Evolutionary conservation across 352 stramenopile genomes (phyloP).

Genomic region (Pythium coloratum): DNA sequence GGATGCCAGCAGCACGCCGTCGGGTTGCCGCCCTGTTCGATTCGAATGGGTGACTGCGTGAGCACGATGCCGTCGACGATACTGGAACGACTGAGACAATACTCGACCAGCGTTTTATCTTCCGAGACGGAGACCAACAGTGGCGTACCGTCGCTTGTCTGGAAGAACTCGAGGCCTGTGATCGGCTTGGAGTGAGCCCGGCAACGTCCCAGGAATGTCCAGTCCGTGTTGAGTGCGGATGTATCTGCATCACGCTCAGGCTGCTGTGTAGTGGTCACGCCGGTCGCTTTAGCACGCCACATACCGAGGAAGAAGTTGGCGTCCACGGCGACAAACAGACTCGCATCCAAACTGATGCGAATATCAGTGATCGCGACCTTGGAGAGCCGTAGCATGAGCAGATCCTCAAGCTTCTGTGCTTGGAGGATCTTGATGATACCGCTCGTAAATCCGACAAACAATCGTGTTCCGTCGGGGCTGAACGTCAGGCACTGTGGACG

Average conservation of each 20-base stretch:
- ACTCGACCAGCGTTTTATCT: slow-evolving; percentile 89
- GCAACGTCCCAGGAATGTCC: slow-evolving; percentile 85
- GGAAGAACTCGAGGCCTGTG: slow-evolving; percentile 87
- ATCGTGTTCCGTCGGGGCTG: slow-evolving; percentile 63
- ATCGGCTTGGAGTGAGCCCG: slow-evolving; percentile 77
- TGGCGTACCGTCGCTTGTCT: slow-evolving; percentile 63
- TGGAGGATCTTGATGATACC: slow-evolving; percentile 87
- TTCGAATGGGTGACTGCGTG: slow-evolving; percentile 53
- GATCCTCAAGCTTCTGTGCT: slow-evolving; percentile 71
- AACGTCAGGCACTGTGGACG: slow-evolving; percentile 84
- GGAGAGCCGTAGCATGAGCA: slow-evolving; percentile 60
- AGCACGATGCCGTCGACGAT: slow-evolving; percentile 88
- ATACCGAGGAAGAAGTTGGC: slow-evolving; percentile 71
- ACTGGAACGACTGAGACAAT: slow-evolving; percentile 81
- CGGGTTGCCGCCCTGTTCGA: slow-evolving; percentile 86
- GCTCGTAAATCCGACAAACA: slow-evolving; percentile 88
- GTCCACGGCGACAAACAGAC: slow-evolving; percentile 81
- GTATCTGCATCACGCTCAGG: not conserved
- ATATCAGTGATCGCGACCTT: slow-evolving; percentile 81
- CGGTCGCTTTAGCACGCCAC: slow-evolving; percentile 57
- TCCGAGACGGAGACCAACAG: slow-evolving; percentile 86
- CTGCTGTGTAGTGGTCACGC: slow-evolving; percentile 10
- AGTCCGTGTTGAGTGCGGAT: slow-evolving; percentile 37
- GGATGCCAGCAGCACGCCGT: slow-evolving; percentile 92
- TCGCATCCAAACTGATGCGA: slow-evolving; percentile 66